Evolutionary conservation across 805 yeast species (phyloP).

Genomic region (Lipomyces sp.): DNA sequence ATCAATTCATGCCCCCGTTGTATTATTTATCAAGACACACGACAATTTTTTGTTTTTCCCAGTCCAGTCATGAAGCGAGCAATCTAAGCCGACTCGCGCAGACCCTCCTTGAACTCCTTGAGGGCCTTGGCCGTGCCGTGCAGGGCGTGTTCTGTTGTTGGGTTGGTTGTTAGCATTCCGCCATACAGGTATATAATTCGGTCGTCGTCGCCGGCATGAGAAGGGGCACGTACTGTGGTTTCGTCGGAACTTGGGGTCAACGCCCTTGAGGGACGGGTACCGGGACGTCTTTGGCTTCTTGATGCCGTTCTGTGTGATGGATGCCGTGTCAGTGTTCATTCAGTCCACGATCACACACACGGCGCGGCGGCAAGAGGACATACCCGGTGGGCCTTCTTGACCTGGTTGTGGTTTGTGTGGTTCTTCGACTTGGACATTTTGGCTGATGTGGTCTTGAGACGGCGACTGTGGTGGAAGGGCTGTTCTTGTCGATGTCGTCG

Average conservation of each 20-base stretch:
- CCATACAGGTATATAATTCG: neutral
- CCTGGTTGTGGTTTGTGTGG: constrained; percentile 99
- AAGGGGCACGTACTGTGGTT: constrained; percentile 68
- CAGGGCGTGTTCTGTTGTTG: constrained; percentile 57
- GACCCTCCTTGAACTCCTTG: constrained; percentile 22
- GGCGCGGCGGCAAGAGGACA: too few relatives aligned
- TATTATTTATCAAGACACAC: too few relatives aligned
- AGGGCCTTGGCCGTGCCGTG: constrained; percentile 95
- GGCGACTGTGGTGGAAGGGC: neutral
- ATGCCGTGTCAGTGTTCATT: too few relatives aligned
- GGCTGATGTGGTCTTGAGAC: constrained; percentile 1
- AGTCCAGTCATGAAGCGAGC: neutral
- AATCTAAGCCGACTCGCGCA: constrained; percentile 2
- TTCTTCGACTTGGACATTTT: constrained; percentile 98
- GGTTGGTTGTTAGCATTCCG: neutral
- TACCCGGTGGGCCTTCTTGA: constrained; percentile 95
- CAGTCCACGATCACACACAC: too few relatives aligned
- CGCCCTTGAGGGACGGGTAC: constrained; percentile 98
- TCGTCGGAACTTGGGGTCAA: constrained; percentile 98
- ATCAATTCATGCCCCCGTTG: too few relatives aligned
- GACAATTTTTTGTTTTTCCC: too few relatives aligned
- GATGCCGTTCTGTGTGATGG: constrained; percentile 70
- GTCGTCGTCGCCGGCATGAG: neutral
- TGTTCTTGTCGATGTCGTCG: neutral
- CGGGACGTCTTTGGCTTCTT: constrained; percentile 98